These are phyloP conservation scores for Xylariaceae sp. DNA, from an alignment of 2,329 filamentous ascomycete species.

Conservation along the genomic window DNA sequence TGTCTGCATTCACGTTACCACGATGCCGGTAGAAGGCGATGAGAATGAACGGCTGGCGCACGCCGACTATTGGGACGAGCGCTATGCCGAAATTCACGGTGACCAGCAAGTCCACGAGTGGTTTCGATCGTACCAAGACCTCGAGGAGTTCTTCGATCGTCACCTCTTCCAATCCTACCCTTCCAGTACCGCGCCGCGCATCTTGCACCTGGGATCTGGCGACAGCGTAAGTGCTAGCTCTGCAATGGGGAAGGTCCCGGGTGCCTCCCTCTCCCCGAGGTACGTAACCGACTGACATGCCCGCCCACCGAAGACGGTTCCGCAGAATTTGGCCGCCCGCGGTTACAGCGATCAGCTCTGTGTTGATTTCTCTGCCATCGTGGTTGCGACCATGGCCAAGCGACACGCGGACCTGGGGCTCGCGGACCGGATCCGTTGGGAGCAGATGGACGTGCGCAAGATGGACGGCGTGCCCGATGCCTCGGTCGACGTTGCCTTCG, in stretches of 20 bases:
- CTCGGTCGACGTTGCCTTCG: slow-evolving; percentile 52
- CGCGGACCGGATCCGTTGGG: slow-evolving; percentile 41
- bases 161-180: slow-evolving; percentile 34
- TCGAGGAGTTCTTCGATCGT: slow-evolving; percentile 42
- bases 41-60: slow-evolving; percentile 25
- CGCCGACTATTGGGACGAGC: slow-evolving; percentile 47
- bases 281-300: slow-evolving; percentile 1
- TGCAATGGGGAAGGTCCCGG: background rate
- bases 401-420: slow-evolving; percentile 31
- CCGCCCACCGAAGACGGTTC: slow-evolving; percentile 42
- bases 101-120: slow-evolving; percentile 47
- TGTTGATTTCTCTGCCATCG: slow-evolving; percentile 52
- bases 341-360: slow-evolving; percentile 51
- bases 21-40: too few species aligned
- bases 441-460: slow-evolving; percentile 45
- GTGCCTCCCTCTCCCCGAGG: background rate
- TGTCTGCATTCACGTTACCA: too few species aligned
- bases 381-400: slow-evolving; percentile 47
- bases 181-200: slow-evolving; percentile 31
- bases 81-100: slow-evolving; percentile 36
- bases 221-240: slow-evolving; percentile 46
- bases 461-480: slow-evolving; percentile 36
- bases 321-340: slow-evolving; percentile 38
- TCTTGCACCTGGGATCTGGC: slow-evolving; percentile 55
- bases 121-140: slow-evolving; percentile 43